These are phyloP conservation scores for Glomus cerebriforme DNA, from an alignment of 192 early-diverging fungal species.

Conservation along the genomic window DNA sequence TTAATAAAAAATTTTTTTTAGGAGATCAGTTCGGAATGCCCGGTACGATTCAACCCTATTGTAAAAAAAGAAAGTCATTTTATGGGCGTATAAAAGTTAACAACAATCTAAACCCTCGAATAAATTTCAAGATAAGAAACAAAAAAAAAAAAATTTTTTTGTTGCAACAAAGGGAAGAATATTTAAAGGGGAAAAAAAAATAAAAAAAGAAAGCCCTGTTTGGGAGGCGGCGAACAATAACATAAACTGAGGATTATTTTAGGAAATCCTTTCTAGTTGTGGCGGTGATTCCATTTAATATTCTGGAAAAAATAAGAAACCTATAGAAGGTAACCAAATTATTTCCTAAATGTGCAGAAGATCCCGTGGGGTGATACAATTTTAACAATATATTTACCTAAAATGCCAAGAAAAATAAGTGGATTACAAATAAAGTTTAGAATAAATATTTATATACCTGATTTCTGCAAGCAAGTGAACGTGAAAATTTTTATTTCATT, in stretches of 20 bases:
- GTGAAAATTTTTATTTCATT: background rate
- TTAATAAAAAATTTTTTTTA: too few relatives aligned
- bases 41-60: too few relatives aligned
- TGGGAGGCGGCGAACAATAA: too few relatives aligned
- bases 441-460: background rate
- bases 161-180: too few relatives aligned
- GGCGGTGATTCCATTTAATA: background rate
- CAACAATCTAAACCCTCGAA: too few relatives aligned
- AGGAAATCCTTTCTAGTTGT: background rate
- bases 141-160: too few relatives aligned
- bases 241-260: too few relatives aligned
- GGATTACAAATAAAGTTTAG: background rate
- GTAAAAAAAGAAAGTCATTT: too few relatives aligned
- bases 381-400: background rate
- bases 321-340: background rate
- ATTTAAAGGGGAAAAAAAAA: background rate
- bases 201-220: background rate
- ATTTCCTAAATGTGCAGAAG: background rate
- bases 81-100: too few relatives aligned
- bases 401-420: background rate
- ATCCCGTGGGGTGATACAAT: constrained; percentile 1
- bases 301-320: background rate
- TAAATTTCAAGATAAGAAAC: too few relatives aligned
- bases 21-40: too few relatives aligned
- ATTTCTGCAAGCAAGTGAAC: background rate